Percentiles rank a stretch among this genome's conserved stretches.
These are phyloP conservation scores for Plasmodium billcollinsi DNA, from an alignment of 169 alveolate species.

Conservation along the genomic window DNA sequence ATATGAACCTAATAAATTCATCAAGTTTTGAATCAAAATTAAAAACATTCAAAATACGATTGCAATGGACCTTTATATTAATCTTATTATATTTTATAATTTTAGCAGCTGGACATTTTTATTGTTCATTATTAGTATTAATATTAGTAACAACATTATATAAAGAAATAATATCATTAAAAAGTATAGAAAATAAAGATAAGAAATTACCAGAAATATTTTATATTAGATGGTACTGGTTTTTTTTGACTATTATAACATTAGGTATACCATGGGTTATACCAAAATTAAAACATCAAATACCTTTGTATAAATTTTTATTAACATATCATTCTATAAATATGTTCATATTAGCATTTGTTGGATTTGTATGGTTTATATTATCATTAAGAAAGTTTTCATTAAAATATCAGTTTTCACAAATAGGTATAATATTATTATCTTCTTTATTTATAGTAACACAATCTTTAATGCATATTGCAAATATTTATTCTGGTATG, in stretches of 20 bases:
- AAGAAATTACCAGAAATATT: conserved; percentile 68
- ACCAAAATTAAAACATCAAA: conserved; percentile 81
- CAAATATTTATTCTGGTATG: conserved; percentile 95
- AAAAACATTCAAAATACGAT: conserved; percentile 75
- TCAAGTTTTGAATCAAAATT: conserved; percentile 5
- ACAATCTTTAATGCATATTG: conserved; percentile 86
- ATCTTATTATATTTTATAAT: conserved; percentile 81
- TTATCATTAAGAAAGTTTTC: conserved; percentile 91
- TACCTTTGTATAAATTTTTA: conserved; percentile 75
- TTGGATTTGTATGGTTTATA: conserved; percentile 95
- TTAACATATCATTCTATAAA: conserved; percentile 92
- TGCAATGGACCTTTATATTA: conserved; percentile 88
- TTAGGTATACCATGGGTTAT: conserved; percentile 85
- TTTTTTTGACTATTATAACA: conserved; percentile 75
- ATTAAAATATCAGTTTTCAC: conserved; percentile 94
- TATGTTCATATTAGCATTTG: conserved; percentile 87
- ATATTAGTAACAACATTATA: conserved; percentile 78
- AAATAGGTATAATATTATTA: conserved; percentile 90
- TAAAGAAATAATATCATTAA: conserved; percentile 78
- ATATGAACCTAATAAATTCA: neutral
- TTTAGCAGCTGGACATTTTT: conserved; percentile 93
- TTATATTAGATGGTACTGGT: conserved; percentile 67
- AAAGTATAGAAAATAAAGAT: conserved; percentile 63
- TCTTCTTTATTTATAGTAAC: conserved; percentile 82
- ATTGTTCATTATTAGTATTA: conserved; percentile 90